These are phyloP conservation scores for Tarenaya hassleriana DNA, from an alignment of 345 rosid species.

Conservation along the genomic window DNA sequence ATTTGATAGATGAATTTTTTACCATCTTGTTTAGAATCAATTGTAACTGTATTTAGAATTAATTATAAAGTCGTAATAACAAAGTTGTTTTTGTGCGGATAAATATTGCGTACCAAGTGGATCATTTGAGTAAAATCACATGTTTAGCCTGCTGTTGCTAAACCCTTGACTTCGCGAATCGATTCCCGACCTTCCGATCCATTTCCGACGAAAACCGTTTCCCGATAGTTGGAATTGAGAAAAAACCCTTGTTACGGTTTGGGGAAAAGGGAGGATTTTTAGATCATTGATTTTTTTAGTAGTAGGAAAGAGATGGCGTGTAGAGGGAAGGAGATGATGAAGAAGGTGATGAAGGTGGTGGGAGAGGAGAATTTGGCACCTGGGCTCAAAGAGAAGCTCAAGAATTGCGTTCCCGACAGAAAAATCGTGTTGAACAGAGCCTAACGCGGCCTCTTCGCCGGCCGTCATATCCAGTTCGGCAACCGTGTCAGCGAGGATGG, in stretches of 20 bases:
- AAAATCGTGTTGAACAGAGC: slow-evolving; percentile 76
- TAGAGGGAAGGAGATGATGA: slow-evolving; percentile 84
- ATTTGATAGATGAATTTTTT: too few relatives aligned
- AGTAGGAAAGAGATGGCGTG: slow-evolving; percentile 52
- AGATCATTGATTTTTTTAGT: slow-evolving; percentile 14
- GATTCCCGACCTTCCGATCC: too few relatives aligned
- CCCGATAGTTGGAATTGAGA: too few relatives aligned
- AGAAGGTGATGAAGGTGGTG: slow-evolving; percentile 63
- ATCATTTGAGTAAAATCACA: too few relatives aligned
- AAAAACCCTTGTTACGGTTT: neutral
- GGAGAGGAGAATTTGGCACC: slow-evolving; percentile 61
- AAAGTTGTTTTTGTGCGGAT: too few relatives aligned
- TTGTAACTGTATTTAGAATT: too few relatives aligned
- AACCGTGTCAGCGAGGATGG: slow-evolving; percentile 88
- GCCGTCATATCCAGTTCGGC: slow-evolving; percentile 89
- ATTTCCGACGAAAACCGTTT: too few relatives aligned
- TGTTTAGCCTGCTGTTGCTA: too few relatives aligned
- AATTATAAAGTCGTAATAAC: too few relatives aligned
- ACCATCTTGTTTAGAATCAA: too few relatives aligned
- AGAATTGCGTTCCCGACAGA: slow-evolving; percentile 62
- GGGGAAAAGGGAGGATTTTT: slow-evolving; percentile 4
- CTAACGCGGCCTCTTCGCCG: slow-evolving; percentile 82
- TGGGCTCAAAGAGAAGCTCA: slow-evolving; percentile 51
- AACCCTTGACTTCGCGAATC: too few relatives aligned
- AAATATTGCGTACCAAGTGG: too few relatives aligned